Evolutionary conservation across 495 filamentous ascomycete genomes (phyloP), one percentile per base, ranked within the genome.

Genomic region (Hypoxylon cercidicola): DNA sequence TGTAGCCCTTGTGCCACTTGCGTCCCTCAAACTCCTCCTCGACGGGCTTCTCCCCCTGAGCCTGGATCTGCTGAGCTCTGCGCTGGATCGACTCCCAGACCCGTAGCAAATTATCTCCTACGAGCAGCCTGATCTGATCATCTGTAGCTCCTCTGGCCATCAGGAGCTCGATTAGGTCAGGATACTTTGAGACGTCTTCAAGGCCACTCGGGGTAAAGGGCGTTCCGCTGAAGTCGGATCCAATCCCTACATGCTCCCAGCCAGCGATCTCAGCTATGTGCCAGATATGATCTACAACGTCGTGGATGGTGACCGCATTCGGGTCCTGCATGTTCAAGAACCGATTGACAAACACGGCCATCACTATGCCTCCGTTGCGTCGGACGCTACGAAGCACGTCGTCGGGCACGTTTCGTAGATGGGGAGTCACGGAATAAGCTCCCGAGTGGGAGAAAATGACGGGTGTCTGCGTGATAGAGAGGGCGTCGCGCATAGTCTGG

Each of bases 191-290:
- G 1, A 69, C 66, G 19, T 62, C 77, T 32, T 89, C 87, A 2
- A 89, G 56, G 0, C 87, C 87, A 8, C 62, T 66, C 0, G 84
- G 81, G 0, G 77, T 74, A 3, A 54, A 71, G 2, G 61, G 62
- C 34, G 87, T 89, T 1, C 87, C 88, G 55, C 87, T 85, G 69
- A 86, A 90, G 63, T 90, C 88, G 56, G 84, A 85, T 0, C 87
- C 88, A 9, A 90, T 53, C 0, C 88, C 88, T 23, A 90, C 79
- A 72, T 86, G 78, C 23, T 84, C 79, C 62, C 82, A 89, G 0
- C 88, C 88, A 18, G 85, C 82, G 4, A 78, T 70, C 4, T 80
- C 59, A 0, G 79, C 87, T 32, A 89, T 81, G 57, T 89, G 74
- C 13, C 82, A 55, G 47, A 89, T 84, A 63, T 89, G 87, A 20